Percentiles rank a stretch among this genome's conserved stretches.
Evolutionary conservation across 1,139 yeast genomes (phyloP).

Genomic region (Zygosaccharomyces pseudobailii): DNA sequence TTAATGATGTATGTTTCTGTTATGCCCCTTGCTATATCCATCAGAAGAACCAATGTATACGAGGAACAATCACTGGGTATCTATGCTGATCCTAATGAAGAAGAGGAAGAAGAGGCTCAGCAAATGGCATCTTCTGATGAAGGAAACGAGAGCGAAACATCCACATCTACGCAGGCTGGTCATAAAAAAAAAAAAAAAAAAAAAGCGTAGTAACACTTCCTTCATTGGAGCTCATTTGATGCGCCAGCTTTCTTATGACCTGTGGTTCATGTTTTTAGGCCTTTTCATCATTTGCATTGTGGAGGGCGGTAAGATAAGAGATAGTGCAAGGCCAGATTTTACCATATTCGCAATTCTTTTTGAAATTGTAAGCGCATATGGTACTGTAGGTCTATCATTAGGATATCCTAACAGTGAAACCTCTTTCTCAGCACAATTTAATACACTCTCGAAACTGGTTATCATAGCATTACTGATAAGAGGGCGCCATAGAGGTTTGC

Average conservation of each 20-base stretch:
- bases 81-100: conserved; percentile 47
- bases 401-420: conserved; percentile 69
- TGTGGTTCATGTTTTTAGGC: conserved; percentile 90
- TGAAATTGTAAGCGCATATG: conserved; percentile 92
- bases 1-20: conserved; percentile 98
- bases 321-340: conserved; percentile 46
- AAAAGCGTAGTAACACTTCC: conserved; percentile 34
- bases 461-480: conserved; percentile 87
- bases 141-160: conserved; percentile 8
- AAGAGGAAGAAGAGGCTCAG: conserved; percentile 30
- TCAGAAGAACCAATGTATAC: conserved; percentile 93
- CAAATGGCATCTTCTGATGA: conserved; percentile 34
- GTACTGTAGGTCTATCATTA: conserved; percentile 87
- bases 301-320: conserved; percentile 60
- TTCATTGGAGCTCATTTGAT: conserved; percentile 86
- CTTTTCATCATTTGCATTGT: conserved; percentile 80
- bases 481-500: conserved; percentile 96
- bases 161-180: not conserved
- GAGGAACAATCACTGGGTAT: conserved; percentile 95
- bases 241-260: conserved; percentile 85
- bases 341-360: conserved; percentile 70
- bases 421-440: conserved; percentile 71
- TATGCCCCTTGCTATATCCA: conserved; percentile 90
- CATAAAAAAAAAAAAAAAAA: conserved; percentile 12
- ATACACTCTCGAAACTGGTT: conserved; percentile 70